Evolutionary conservation across 805 yeast genomes (phyloP).

Genomic region (Schizosaccharomyces pombe): DNA sequence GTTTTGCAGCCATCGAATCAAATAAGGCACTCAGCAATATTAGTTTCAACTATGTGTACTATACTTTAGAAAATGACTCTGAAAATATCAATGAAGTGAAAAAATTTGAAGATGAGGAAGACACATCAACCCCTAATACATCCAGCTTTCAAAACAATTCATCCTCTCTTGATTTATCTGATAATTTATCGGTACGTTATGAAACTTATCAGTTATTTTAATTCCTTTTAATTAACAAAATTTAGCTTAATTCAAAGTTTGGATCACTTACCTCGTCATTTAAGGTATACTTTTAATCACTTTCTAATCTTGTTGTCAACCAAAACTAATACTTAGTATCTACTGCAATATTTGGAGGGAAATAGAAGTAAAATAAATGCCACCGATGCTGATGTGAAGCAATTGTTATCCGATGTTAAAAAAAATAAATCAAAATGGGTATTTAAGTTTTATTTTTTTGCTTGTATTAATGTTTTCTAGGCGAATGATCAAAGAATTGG

Average conservation of each 20-base stretch:
- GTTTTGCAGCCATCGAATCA: not conserved
- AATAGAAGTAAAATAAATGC: not conserved
- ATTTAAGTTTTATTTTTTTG: not conserved
- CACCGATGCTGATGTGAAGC: constrained; percentile 22
- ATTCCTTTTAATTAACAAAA: not conserved
- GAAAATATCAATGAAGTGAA: constrained; percentile 16
- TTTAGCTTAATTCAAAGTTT: not conserved
- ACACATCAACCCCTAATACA: not conserved
- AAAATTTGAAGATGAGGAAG: constrained; percentile 9
- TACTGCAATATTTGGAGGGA: not conserved
- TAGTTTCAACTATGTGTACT: not conserved
- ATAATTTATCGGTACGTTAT: not conserved
- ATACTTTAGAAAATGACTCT: constrained; percentile 6
- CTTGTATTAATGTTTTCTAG: constrained; percentile 26
- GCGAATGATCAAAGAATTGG: constrained; percentile 87
- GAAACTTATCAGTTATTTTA: not conserved
- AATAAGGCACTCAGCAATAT: not conserved
- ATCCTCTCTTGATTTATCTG: not conserved
- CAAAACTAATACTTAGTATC: not conserved
- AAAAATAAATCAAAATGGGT: constrained; percentile 61
- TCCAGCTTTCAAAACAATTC: not conserved
- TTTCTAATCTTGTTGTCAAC: too few relatives aligned
- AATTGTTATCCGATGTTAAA: constrained; percentile 72
- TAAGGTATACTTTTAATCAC: not conserved
- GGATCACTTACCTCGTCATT: not conserved